Percentiles rank a stretch among this genome's conserved stretches.
These are phyloP conservation scores for Grosmannia penicillata DNA, from an alignment of 2,329 filamentous ascomycete genomes.

Conservation along the genomic window DNA sequence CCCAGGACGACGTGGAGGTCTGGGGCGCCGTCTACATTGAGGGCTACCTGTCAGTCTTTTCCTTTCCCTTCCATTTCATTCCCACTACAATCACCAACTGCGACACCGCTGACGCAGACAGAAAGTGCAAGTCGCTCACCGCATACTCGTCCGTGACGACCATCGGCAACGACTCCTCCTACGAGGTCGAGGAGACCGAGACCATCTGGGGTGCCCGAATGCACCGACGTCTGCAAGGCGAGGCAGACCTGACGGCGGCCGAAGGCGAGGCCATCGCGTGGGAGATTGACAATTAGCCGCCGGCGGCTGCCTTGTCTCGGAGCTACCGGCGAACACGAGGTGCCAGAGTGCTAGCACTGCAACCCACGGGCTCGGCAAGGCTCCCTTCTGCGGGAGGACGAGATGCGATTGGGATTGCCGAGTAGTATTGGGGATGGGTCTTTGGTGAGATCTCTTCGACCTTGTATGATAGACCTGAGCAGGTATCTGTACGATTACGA, in stretches of 20 bases:
- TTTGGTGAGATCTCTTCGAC: no score
- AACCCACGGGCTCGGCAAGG: no score
- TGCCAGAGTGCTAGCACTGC: no score
- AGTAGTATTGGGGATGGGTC: no score
- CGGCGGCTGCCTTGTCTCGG: no score
- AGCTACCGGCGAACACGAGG: no score
- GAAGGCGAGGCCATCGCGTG: neutral
- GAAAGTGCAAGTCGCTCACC: conserved; percentile 26
- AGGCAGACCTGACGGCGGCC: conserved; percentile 18
- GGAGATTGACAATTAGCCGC: no score
- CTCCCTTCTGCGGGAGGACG: no score
- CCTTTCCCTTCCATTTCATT: neutral
- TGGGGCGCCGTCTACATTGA: conserved; percentile 30
- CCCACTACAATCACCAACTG: neutral
- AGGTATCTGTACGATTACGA: no score
- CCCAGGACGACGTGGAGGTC: conserved; percentile 25
- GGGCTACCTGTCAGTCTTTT: conserved; percentile 24
- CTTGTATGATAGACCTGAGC: no score
- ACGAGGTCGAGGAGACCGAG: conserved; percentile 26
- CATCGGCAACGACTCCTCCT: conserved; percentile 28
- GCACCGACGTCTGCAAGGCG: conserved; percentile 22
- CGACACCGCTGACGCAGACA: conserved; percentile 4
- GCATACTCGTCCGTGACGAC: conserved; percentile 31
- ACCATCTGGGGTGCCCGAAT: conserved; percentile 27
- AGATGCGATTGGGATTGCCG: no score